phyloP scores from a whole-genome alignment of 352 stramenopile genomes.

The Globisporangium takayamanum region DNA sequence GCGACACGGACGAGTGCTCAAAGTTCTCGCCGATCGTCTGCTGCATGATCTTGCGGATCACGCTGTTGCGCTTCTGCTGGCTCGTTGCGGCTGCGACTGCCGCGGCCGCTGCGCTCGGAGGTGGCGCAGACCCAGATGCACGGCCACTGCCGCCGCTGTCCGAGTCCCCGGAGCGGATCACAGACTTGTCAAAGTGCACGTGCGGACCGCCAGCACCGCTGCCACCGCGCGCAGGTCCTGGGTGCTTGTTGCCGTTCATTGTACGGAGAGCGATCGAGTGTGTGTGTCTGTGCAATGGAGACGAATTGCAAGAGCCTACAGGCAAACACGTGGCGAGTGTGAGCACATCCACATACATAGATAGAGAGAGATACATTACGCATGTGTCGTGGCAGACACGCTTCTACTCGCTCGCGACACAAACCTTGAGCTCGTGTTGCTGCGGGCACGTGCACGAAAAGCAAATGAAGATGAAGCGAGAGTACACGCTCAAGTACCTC shows the following conservation, averaged over 20 bases:
- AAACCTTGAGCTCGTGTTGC: too few relatives aligned
- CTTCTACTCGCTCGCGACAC: too few relatives aligned
- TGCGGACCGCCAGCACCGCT: slow-evolving; percentile 16
- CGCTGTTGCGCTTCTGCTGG: slow-evolving; percentile 25
- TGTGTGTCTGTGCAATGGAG: not conserved
- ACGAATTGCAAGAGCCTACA: not conserved
- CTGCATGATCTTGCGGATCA: slow-evolving; percentile 70
- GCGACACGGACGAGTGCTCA: slow-evolving; percentile 55
- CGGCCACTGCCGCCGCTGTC: slow-evolving; percentile 43
- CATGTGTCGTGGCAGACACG: too few relatives aligned
- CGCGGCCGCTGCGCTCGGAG: not conserved
- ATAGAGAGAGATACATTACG: too few relatives aligned
- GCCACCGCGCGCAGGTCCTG: not conserved
- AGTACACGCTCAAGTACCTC: too few relatives aligned
- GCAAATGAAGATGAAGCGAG: too few relatives aligned
- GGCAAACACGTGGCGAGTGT: not conserved
- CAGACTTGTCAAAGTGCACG: slow-evolving; percentile 69
- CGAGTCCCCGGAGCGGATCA: slow-evolving; percentile 31
- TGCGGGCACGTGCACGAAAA: too few relatives aligned
- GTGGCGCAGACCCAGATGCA: slow-evolving; percentile 9
- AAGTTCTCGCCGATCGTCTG: slow-evolving; percentile 74
- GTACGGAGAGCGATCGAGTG: not conserved
- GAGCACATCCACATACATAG: too few relatives aligned
- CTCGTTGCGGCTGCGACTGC: not conserved
- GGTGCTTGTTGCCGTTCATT: slow-evolving; percentile 50